A percentile compares a stretch with the other conserved stretches of the same genome.
Conservation (phyloP, 805 yeast genomes). For the Candida insectalens region DNA sequence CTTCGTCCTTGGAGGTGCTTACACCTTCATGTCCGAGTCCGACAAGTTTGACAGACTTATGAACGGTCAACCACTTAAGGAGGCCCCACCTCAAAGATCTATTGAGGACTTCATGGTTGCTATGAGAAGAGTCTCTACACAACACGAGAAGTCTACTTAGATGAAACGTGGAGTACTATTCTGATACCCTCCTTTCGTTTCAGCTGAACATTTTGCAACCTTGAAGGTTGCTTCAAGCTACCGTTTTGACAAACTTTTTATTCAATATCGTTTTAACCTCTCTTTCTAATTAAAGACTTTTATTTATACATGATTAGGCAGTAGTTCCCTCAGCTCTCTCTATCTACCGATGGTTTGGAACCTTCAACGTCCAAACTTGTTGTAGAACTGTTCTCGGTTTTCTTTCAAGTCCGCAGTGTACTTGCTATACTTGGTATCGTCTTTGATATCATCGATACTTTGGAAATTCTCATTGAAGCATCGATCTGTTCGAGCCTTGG, state of each 20-base stretch:
- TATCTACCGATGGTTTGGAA: too few relatives aligned
- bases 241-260: background rate
- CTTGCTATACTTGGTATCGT: conserved; percentile 13
- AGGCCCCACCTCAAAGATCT: conserved; percentile 52
- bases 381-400: conserved; percentile 21
- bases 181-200: too few relatives aligned
- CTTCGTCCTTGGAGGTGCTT: conserved; percentile 90
- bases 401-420: conserved; percentile 19
- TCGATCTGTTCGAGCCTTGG: conserved; percentile 20
- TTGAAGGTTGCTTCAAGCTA: background rate
- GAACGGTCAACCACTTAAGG: conserved; percentile 68
- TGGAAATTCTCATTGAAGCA: conserved; percentile 19
- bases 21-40: conserved; percentile 79
- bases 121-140: conserved; percentile 85
- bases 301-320: too few relatives aligned
- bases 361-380: conserved; percentile 16
- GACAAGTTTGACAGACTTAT: conserved; percentile 72
- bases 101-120: conserved; percentile 78
- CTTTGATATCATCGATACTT: conserved; percentile 16
- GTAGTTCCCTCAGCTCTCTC: too few relatives aligned
- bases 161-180: too few relatives aligned
- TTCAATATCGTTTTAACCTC: background rate
- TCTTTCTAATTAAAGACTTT: too few relatives aligned
- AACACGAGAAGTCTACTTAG: conserved; percentile 73
- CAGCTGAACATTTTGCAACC: too few relatives aligned